A percentile compares a stretch with the other conserved stretches of the same genome.
Conservation (phyloP, 805 yeast species). For the Candida sithepensis region DNA sequence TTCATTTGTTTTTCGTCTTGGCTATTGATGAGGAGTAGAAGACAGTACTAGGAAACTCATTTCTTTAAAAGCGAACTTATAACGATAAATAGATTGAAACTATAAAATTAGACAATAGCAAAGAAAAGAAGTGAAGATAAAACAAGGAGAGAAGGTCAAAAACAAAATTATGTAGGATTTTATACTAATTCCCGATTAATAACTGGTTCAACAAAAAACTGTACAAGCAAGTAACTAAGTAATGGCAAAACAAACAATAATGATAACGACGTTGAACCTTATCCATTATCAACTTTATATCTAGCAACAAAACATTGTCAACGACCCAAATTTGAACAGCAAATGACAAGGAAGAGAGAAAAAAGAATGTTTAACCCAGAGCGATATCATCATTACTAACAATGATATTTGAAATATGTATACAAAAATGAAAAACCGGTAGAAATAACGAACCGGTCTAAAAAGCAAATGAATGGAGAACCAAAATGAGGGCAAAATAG, state of each 20-base stretch:
- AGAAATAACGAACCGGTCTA: not conserved
- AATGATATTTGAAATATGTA: not conserved
- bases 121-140: no score
- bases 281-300: not conserved
- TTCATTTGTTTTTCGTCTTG: no score
- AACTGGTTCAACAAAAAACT: not conserved
- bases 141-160: no score
- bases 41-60: no score
- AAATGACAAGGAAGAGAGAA: not conserved
- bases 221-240: not conserved
- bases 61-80: no score
- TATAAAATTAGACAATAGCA: no score
- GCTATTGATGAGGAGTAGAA: no score
- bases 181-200: not conserved
- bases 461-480: not conserved
- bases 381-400: not conserved
- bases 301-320: not conserved
- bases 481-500: not conserved
- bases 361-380: not conserved
- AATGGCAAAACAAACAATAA: not conserved
- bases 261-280: not conserved
- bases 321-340: not conserved
- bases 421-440: not conserved
- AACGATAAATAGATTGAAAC: no score
- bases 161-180: no score